Evolutionary conservation across 2,329 filamentous ascomycete genomes (phyloP), one percentile per base, ranked within the genome.

Genomic region (Diaporthe australafricana): DNA sequence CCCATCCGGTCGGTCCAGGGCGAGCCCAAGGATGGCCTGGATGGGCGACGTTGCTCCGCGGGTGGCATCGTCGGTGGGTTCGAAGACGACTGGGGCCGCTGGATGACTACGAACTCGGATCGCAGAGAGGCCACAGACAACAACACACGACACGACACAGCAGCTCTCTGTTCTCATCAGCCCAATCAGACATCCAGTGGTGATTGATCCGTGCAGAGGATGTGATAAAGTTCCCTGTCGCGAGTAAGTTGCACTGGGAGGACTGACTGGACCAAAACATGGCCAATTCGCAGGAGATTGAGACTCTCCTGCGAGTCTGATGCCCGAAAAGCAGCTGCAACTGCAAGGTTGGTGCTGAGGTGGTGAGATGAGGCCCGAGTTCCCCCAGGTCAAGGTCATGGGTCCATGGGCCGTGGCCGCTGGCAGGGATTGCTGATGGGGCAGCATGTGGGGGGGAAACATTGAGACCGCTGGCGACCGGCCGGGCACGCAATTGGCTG

Each of bases 31-130:
- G 42, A 70, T 32, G 27, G 32, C 27, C 20, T 32, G 47, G n/a
- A 50, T 45, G 68, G 47, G 52, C 65, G 35, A 68, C 48, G 50
- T 55, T 27, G 35, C 65, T 68, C 63, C 63, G 35, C 30, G 50
- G 48, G 68, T 70, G 55, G 14, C 68, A 70, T 63, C 32, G 53
- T 40, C 25, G 27, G 68, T 70, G 68, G 68, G 17, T 70, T 63
- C 40, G 27, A 47, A 16, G 38, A 11, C 38, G 11, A 40, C 38
- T 40, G 38, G 38, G 14, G 14, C 9, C 14, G 27, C 38, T 42
- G 60, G 60, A 8, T 65, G 60, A 50, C 60, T 45, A 50, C n/a
- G 40, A 47, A 47, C 57, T 32, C 42, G 60, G 60, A 63, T 63
- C 60, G 60, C 60, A 63, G 45, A 65, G 45, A 65, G 60, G 17